Conservation (phyloP, 192 early-diverging fungal species). For the Spizellomyces punctatus region DNA sequence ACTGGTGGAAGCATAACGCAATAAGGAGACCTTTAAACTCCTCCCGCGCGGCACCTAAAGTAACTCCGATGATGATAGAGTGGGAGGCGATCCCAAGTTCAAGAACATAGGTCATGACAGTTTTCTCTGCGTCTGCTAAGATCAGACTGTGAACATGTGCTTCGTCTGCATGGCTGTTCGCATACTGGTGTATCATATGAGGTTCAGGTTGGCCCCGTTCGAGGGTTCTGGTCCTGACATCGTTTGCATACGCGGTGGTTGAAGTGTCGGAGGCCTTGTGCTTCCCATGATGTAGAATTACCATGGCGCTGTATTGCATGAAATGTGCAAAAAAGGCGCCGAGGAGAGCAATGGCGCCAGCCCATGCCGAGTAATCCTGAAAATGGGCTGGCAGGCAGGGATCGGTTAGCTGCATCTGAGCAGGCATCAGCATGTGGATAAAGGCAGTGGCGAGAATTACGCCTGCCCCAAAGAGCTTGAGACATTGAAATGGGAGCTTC, state of each 20-base stretch:
- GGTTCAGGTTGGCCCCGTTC: background rate
- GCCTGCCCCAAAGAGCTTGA: conserved; percentile 58
- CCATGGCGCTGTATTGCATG: conserved; percentile 28
- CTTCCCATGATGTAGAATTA: background rate
- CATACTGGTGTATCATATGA: background rate
- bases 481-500: conserved; percentile 15
- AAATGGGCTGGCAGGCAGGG: conserved; percentile 34
- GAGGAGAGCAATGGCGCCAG: conserved; percentile 33
- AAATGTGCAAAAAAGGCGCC: conserved; percentile 28
- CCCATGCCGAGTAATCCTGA: conserved; percentile 30
- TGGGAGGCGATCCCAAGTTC: conserved; percentile 52
- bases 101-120: conserved; percentile 35
- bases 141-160: conserved; percentile 14
- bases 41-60: conserved; percentile 38
- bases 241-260: no score
- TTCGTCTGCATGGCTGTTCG: background rate
- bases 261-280: no score
- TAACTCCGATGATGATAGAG: conserved; percentile 54
- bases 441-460: conserved; percentile 50
- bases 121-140: conserved; percentile 17
- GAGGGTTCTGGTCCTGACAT: no score
- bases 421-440: conserved; percentile 48
- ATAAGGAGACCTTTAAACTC: conserved; percentile 43
- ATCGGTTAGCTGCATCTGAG: conserved; percentile 29
- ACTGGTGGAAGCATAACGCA: conserved; percentile 53